A percentile compares a stretch with the other conserved stretches of the same genome.
Evolutionary conservation across 768 basidiomycete genomes (phyloP).

Genomic region (Leucosporidium creatinivorum): DNA sequence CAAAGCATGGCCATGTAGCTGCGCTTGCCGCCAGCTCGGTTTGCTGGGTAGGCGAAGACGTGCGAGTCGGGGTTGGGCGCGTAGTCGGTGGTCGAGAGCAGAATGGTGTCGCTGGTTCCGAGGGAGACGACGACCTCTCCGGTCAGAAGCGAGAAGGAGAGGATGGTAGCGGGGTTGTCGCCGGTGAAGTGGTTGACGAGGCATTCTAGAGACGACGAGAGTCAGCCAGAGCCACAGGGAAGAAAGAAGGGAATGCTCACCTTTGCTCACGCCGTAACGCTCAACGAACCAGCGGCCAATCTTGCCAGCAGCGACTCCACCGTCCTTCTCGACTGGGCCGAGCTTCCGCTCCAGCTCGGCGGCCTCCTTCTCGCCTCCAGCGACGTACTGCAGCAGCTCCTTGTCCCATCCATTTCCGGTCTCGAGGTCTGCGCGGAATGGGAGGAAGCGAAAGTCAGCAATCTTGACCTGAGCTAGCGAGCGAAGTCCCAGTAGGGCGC

Average conservation of each 20-base stretch:
- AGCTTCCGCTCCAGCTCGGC: constrained; percentile 58
- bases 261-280: constrained; percentile 51
- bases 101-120: constrained; percentile 79
- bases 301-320: constrained; percentile 60
- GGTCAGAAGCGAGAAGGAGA: constrained; percentile 58
- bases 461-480: too few species aligned
- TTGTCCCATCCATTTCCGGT: neutral
- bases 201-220: constrained; percentile 48
- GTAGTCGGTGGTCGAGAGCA: constrained; percentile 63
- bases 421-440: neutral
- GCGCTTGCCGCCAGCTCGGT: constrained; percentile 39
- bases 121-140: constrained; percentile 78
- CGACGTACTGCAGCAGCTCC: constrained; percentile 38
- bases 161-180: constrained; percentile 79
- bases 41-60: constrained; percentile 62
- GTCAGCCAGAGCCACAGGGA: neutral
- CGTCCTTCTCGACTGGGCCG: constrained; percentile 67
- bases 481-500: constrained; percentile 45
- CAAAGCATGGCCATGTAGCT: constrained; percentile 79
- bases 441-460: neutral
- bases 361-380: constrained; percentile 55
- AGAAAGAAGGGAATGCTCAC: neutral
- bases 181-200: constrained; percentile 77
- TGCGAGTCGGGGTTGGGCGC: constrained; percentile 66
- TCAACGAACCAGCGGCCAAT: constrained; percentile 64